Conservation (phyloP, 2,329 filamentous ascomycete genomes). For the Aspergillus arachidicola region DNA sequence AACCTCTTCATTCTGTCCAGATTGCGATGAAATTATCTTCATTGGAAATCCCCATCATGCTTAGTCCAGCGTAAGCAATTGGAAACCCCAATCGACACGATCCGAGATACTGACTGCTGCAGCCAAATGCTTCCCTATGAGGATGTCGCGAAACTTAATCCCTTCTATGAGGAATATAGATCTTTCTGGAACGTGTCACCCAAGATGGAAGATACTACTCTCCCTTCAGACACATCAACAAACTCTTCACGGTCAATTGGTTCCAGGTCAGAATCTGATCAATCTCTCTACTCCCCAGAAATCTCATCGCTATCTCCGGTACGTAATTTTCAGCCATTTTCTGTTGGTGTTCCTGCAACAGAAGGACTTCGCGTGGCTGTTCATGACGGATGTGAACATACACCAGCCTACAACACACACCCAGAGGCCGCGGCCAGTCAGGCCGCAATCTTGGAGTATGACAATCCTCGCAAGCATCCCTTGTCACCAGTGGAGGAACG, state of each 20-base stretch:
- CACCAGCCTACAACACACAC: conserved; percentile 15
- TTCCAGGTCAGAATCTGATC: conserved; percentile 6
- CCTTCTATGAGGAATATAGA: conserved; percentile 27
- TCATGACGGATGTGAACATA: conserved; percentile 16
- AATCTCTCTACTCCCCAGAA: conserved; percentile 15
- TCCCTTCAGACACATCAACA: conserved; percentile 18
- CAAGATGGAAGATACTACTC: conserved; percentile 10
- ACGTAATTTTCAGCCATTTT: not conserved
- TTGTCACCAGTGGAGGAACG: conserved; percentile 9
- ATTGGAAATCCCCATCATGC: conserved; percentile 33
- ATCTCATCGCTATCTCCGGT: conserved; percentile 12
- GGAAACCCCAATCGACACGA: not conserved
- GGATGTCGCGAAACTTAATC: conserved; percentile 31
- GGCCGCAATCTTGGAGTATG: conserved; percentile 18
- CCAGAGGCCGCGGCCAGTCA: conserved; percentile 13
- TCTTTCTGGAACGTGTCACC: conserved; percentile 24
- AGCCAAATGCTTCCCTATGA: conserved; percentile 27
- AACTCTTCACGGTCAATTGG: conserved; percentile 17
- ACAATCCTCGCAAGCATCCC: not conserved
- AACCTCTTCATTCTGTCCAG: conserved; percentile 1
- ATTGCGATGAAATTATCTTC: conserved; percentile 13
- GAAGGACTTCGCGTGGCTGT: conserved; percentile 11
- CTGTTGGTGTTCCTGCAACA: not conserved
- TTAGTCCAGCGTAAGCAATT: conserved; percentile 29
- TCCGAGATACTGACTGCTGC: conserved; percentile 10